A percentile compares a stretch with the other conserved stretches of the same genome.
These are phyloP conservation scores for Mortierella hygrophila DNA, from an alignment of 192 early-diverging fungal species.

Conservation along the genomic window DNA sequence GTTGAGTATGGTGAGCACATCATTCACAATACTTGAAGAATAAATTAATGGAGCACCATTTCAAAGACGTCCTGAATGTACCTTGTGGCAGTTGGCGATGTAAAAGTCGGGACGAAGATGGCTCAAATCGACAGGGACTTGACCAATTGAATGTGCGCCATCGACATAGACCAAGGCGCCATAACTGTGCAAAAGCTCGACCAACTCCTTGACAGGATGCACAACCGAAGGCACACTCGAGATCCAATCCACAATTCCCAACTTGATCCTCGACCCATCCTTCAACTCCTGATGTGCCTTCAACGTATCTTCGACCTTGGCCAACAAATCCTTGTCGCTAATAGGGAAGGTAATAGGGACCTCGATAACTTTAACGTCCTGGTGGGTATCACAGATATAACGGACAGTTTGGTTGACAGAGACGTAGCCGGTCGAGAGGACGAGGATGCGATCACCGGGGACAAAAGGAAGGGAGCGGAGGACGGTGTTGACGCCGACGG, in stretches of 20 bases:
- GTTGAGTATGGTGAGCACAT: background rate
- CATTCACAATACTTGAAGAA: background rate
- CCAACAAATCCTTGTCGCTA: slow-evolving; percentile 51
- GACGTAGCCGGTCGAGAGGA: slow-evolving; percentile 70
- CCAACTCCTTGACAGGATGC: slow-evolving; percentile 61
- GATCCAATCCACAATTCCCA: slow-evolving; percentile 70
- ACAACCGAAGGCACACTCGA: slow-evolving; percentile 64
- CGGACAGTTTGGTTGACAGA: slow-evolving; percentile 60
- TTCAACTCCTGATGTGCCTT: slow-evolving; percentile 39
- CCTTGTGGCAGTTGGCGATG: slow-evolving; percentile 76
- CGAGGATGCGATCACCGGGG: slow-evolving; percentile 63
- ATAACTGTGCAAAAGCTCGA: slow-evolving; percentile 55
- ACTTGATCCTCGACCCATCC: slow-evolving; percentile 51
- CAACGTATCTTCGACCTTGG: slow-evolving; percentile 56
- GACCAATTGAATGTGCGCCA: slow-evolving; percentile 77
- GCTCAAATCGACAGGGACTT: slow-evolving; percentile 69
- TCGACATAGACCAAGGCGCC: slow-evolving; percentile 72
- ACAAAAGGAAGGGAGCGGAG: slow-evolving; percentile 59
- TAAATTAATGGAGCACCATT: background rate
- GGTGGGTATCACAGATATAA: slow-evolving; percentile 59
- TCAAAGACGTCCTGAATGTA: background rate
- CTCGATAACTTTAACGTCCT: slow-evolving; percentile 56
- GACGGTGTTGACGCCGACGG: slow-evolving; percentile 67
- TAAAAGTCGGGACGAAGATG: slow-evolving; percentile 74
- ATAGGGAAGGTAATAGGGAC: slow-evolving; percentile 67